Conservation (phyloP, 176 grass and related monocot species). For the Oryza australiensis region DNA sequence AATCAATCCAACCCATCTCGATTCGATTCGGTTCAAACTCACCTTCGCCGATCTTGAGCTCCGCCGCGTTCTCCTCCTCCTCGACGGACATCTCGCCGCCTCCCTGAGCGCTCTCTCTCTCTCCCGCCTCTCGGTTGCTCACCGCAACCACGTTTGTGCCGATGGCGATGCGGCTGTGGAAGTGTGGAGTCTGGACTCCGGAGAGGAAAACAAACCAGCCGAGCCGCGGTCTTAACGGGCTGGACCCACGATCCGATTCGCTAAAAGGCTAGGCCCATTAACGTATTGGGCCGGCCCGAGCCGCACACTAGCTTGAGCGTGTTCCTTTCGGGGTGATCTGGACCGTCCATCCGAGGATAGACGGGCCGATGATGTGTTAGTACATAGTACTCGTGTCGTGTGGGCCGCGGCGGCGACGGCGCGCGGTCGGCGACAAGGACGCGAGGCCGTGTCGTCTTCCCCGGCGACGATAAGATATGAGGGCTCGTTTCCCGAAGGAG, state of each 20-base stretch:
- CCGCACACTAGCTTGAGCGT: not conserved
- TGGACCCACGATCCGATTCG: not conserved
- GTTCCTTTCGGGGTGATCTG: not conserved
- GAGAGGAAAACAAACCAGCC: not conserved
- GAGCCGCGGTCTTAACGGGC: not conserved
- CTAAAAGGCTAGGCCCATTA: not conserved
- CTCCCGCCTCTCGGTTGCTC: not conserved
- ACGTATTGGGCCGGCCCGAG: no score
- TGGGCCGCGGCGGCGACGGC: no score
- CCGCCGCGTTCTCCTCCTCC: conserved; percentile 95
- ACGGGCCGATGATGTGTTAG: not conserved
- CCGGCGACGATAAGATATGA: not conserved
- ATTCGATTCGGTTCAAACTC: not conserved
- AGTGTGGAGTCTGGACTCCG: not conserved
- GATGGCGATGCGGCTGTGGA: not conserved
- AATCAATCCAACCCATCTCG: not conserved
- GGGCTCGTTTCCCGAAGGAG: not conserved
- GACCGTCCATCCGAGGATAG: not conserved
- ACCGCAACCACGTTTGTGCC: not conserved
- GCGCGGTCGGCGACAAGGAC: not conserved
- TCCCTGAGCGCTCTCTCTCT: not conserved
- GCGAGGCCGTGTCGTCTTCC: not conserved
- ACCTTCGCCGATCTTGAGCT: conserved; percentile 97
- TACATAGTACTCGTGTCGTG: no score
- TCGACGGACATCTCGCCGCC: conserved; percentile 57